Evolutionary conservation across 176 grass and related monocot species (phyloP).

Genomic region (Coix lacrymajobi): DNA sequence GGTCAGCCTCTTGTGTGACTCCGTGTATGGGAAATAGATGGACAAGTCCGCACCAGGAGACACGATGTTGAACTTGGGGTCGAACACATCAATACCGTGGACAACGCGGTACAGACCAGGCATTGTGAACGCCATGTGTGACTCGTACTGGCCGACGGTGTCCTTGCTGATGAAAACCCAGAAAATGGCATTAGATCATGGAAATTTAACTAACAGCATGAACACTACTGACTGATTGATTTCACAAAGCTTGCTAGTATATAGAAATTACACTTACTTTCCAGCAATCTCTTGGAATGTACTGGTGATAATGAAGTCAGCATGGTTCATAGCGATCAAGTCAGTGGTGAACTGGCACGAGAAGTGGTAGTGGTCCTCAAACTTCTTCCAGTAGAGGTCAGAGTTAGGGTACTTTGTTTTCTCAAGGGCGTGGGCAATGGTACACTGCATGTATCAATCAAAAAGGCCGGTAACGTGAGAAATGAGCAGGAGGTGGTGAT

Average conservation of each 20-base stretch:
- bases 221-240: neutral
- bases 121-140: conserved; percentile 93
- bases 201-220: neutral
- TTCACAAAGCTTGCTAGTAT: neutral
- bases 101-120: conserved; percentile 94
- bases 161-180: conserved; percentile 90
- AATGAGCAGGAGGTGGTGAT: neutral
- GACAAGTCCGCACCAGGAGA: conserved; percentile 93
- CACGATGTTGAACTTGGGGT: conserved; percentile 99
- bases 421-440: conserved; percentile 98
- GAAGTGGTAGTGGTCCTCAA: conserved; percentile 99
- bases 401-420: conserved; percentile 99
- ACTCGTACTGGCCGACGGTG: conserved; percentile 95
- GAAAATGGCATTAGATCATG: conserved; percentile 10
- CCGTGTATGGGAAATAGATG: conserved; percentile 88
- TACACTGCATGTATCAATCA: conserved; percentile 50
- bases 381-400: conserved; percentile 99
- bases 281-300: conserved; percentile 99
- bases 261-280: conserved; percentile 58
- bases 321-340: conserved; percentile 97
- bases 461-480: conserved; percentile 27
- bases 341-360: conserved; percentile 99
- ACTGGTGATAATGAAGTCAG: conserved; percentile 98
- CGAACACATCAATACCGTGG: conserved; percentile 96
- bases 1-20: conserved; percentile 80